Percentiles rank a stretch among this genome's conserved stretches.
Evolutionary conservation across 139 green algal genomes (phyloP).

Genomic region (Tetradesmus obliquus): DNA sequence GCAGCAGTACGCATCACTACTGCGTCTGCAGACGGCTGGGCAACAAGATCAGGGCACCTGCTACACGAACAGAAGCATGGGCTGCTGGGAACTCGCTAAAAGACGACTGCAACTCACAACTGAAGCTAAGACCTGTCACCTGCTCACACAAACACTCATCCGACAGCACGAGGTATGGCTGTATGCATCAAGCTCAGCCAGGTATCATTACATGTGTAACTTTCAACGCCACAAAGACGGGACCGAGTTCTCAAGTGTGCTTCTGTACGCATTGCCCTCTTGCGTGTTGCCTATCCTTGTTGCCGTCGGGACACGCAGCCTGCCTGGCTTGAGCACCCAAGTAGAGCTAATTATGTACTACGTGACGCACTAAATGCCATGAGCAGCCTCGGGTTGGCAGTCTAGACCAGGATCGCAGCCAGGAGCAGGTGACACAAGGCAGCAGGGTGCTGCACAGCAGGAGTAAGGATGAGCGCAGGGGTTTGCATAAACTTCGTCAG

Average conservation of each 20-base stretch:
- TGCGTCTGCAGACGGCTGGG: background rate
- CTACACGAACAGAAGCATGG: too few relatives aligned
- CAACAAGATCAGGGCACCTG: too few relatives aligned
- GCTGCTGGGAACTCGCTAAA: too few relatives aligned
- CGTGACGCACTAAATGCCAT: background rate
- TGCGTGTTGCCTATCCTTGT: background rate
- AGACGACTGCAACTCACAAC: too few relatives aligned
- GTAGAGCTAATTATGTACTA: background rate
- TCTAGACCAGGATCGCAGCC: background rate
- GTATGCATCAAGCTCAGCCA: background rate
- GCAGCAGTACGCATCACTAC: background rate
- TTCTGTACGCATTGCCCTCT: background rate
- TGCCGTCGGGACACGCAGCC: background rate
- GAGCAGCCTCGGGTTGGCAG: background rate
- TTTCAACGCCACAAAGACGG: background rate
- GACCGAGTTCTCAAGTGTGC: background rate
- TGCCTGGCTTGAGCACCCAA: background rate
- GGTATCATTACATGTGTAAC: background rate
- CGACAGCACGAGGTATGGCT: background rate
- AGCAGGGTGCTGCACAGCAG: background rate
- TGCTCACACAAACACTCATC: background rate
- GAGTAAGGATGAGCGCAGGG: background rate
- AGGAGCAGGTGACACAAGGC: background rate
- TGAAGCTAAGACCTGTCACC: background rate
- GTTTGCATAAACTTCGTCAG: slow-evolving; percentile 43